A percentile compares a stretch with the other conserved stretches of the same genome.
Conservation (phyloP, 768 basidiomycete genomes). For the Tulasnella sp. region DNA sequence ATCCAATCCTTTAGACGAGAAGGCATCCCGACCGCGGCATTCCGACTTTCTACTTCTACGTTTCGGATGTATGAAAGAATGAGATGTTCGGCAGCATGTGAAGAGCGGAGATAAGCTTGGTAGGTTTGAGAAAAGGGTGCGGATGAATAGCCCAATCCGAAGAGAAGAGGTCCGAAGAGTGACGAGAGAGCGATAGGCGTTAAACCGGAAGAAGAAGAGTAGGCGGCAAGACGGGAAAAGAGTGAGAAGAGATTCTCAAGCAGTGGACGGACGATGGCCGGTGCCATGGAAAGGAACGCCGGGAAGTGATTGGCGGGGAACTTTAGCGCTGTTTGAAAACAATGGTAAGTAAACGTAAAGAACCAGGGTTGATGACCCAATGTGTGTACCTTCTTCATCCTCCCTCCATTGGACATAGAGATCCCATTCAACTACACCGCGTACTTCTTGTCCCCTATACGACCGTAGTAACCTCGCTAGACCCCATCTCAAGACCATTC, state of each 20-base stretch:
- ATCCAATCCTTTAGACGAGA: conserved; percentile 86
- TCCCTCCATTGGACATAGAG: conserved; percentile 70
- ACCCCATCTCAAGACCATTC: conserved; percentile 88
- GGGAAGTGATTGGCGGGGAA: conserved; percentile 66
- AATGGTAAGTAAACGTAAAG: conserved; percentile 17
- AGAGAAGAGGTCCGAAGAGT: conserved; percentile 79
- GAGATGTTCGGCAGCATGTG: conserved; percentile 83
- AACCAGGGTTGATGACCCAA: conserved; percentile 19
- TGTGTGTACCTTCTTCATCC: conserved; percentile 59
- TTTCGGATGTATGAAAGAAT: conserved; percentile 82
- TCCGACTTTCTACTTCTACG: conserved; percentile 39
- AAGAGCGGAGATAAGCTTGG: conserved; percentile 60
- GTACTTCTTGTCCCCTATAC: conserved; percentile 53
- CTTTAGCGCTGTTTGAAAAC: conserved; percentile 4
- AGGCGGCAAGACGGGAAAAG: conserved; percentile 66
- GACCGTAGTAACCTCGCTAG: conserved; percentile 66
- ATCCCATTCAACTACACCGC: conserved; percentile 79
- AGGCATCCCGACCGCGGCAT: conserved; percentile 51
- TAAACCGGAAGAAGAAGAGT: conserved; percentile 74
- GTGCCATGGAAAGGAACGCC: conserved; percentile 39
- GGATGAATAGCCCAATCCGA: conserved; percentile 53
- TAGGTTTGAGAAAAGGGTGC: conserved; percentile 37
- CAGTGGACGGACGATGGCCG: conserved; percentile 43
- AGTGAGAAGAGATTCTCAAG: conserved; percentile 65
- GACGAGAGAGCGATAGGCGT: conserved; percentile 83